phyloP scores from a whole-genome alignment of 2,329 filamentous ascomycete species.

The Geosmithia morbida region DNA sequence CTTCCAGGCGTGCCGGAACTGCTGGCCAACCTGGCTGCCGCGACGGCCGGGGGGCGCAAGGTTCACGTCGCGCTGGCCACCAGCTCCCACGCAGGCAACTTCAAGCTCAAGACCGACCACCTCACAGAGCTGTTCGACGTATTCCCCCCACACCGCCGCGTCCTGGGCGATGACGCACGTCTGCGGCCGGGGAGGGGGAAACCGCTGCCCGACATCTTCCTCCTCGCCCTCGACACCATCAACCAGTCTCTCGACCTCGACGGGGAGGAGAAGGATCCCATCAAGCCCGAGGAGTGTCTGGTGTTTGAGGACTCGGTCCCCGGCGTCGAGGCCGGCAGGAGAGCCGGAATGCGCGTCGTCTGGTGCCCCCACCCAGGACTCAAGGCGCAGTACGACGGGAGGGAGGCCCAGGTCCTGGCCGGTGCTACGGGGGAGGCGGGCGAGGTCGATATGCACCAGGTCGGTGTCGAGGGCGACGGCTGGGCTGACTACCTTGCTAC shows the following conservation, averaged over 20 bases:
- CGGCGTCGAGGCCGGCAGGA: slow-evolving; percentile 77
- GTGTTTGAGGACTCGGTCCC: slow-evolving; percentile 95
- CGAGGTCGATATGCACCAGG: slow-evolving; percentile 35
- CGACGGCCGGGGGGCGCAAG: slow-evolving; percentile 26
- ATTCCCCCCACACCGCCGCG: slow-evolving; percentile 56
- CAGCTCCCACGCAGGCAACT: slow-evolving; percentile 59
- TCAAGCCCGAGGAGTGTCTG: slow-evolving; percentile 75
- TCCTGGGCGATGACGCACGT: slow-evolving; percentile 74
- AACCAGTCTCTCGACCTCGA: slow-evolving; percentile 60
- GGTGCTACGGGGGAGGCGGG: slow-evolving; percentile 60
- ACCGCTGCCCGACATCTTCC: slow-evolving; percentile 86
- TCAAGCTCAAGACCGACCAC: slow-evolving; percentile 58
- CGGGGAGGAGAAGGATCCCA: slow-evolving; percentile 45
- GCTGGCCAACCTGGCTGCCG: slow-evolving; percentile 42
- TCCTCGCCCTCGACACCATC: slow-evolving; percentile 71
- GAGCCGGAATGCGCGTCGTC: slow-evolving; percentile 87
- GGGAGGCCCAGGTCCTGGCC: slow-evolving; percentile 71
- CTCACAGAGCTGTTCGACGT: slow-evolving; percentile 42
- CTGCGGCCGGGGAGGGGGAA: slow-evolving; percentile 76
- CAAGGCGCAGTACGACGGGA: slow-evolving; percentile 58
- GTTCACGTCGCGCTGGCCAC: slow-evolving; percentile 81
- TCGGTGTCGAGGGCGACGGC: slow-evolving; percentile 43
- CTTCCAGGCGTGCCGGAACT: slow-evolving; percentile 66
- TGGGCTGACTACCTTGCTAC: slow-evolving; percentile 41
- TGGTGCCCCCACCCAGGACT: slow-evolving; percentile 83